Percentiles rank a stretch among this genome's conserved stretches.
These are phyloP conservation scores for Talaromyces sp. DNA, from an alignment of 2,329 filamentous ascomycete genomes.

Conservation along the genomic window DNA sequence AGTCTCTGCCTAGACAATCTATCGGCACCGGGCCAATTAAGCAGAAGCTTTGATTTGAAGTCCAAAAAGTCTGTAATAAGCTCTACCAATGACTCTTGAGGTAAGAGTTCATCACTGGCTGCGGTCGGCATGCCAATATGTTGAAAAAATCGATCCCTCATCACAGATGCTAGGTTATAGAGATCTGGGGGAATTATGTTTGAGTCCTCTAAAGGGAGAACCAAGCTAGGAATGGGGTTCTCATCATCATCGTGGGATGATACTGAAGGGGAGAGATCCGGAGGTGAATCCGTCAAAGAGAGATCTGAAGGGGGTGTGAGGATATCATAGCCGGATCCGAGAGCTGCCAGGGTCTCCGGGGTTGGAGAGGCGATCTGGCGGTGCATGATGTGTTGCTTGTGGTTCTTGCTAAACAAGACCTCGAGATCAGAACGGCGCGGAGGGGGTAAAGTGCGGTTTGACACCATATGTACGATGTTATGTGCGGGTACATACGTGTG, in stretches of 20 bases:
- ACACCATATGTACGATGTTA: background rate
- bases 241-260: background rate
- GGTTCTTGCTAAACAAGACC: background rate
- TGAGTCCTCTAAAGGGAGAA: background rate
- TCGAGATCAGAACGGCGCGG: background rate
- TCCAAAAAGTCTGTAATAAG: background rate
- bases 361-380: background rate
- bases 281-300: background rate
- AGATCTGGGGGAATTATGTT: background rate
- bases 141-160: constrained; percentile 2
- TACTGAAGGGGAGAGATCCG: background rate
- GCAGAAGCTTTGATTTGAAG: background rate
- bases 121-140: background rate
- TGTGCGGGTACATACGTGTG: background rate
- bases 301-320: background rate
- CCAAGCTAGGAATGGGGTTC: background rate
- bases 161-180: background rate
- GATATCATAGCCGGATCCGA: background rate
- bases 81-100: background rate
- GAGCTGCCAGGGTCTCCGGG: background rate
- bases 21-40: background rate
- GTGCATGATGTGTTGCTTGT: background rate
- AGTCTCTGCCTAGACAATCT: background rate
- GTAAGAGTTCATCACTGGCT: background rate
- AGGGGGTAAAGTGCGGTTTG: background rate